Evolutionary conservation across 306 rosid species (phyloP).

Genomic region (Trifolium pratense): DNA sequence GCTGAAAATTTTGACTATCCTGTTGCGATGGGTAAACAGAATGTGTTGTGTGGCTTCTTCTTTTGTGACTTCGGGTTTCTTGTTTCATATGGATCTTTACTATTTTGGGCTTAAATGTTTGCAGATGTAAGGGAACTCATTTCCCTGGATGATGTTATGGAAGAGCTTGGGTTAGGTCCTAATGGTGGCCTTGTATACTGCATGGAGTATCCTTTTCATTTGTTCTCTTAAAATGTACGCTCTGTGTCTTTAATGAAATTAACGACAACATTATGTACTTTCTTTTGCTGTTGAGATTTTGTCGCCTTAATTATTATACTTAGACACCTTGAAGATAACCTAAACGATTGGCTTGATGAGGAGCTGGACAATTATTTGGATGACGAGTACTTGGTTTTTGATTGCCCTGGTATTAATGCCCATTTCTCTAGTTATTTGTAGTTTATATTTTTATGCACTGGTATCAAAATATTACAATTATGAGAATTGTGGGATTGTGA

Average conservation of each 20-base stretch:
- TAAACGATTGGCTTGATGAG: slow-evolving; percentile 82
- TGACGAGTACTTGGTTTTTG: slow-evolving; percentile 89
- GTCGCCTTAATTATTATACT: slow-evolving; percentile 56
- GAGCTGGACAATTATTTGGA: slow-evolving; percentile 84
- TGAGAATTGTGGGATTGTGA: slow-evolving; percentile 6
- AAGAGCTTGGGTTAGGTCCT: slow-evolving; percentile 93
- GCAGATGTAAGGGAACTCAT: slow-evolving; percentile 92
- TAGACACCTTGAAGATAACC: slow-evolving; percentile 88
- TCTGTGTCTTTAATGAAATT: not conserved
- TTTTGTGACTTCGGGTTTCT: not conserved
- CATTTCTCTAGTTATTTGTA: slow-evolving; percentile 13
- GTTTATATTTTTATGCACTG: not conserved
- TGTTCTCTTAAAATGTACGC: not conserved
- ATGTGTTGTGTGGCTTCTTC: slow-evolving; percentile 13
- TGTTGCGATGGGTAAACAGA: slow-evolving; percentile 73
- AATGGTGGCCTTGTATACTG: slow-evolving; percentile 94
- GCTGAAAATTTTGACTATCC: slow-evolving; percentile 97
- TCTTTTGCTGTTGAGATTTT: slow-evolving; percentile 6
- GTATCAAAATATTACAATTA: not conserved
- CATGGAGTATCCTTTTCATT: slow-evolving; percentile 94
- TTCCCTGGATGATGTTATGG: slow-evolving; percentile 95
- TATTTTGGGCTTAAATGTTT: slow-evolving; percentile 34
- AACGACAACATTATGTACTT: not conserved
- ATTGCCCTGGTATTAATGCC: slow-evolving; percentile 81
- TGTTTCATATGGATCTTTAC: not conserved